Conservation (phyloP, 1,284 basidiomycete genomes). For the Trichosporon sp. region DNA sequence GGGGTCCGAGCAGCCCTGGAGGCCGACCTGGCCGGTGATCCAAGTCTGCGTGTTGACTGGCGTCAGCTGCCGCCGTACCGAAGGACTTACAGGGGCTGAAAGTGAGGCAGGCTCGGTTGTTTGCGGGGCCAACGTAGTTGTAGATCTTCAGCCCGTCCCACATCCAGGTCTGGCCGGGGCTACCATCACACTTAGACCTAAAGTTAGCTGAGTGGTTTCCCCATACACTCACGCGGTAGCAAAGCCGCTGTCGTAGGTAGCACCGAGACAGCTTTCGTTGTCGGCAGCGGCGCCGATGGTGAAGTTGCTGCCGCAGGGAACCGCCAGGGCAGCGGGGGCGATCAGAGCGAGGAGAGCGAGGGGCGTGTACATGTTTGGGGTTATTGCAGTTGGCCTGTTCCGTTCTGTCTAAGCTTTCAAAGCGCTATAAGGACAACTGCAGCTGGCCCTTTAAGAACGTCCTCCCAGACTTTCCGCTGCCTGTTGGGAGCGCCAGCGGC, state of each 20-base stretch:
- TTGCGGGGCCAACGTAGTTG: not conserved
- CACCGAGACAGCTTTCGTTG: not conserved
- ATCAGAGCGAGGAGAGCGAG: not conserved
- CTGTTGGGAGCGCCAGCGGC: too few species aligned
- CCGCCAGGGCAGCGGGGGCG: not conserved
- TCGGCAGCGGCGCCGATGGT: not conserved
- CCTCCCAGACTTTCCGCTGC: not conserved
- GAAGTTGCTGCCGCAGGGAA: not conserved
- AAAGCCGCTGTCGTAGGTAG: not conserved
- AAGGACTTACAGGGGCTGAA: not conserved
- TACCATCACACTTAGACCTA: not conserved
- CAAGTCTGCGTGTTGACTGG: slow-evolving; percentile 1
- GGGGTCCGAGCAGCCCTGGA: not conserved
- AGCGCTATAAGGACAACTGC: too few species aligned
- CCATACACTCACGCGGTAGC: not conserved
- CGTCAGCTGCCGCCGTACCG: not conserved
- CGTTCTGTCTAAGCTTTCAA: too few species aligned
- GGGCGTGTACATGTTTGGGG: not conserved
- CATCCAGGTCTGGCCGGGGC: not conserved
- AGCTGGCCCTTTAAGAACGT: not conserved
- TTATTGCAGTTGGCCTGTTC: not conserved
- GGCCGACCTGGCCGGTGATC: not conserved
- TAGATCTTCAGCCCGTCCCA: slow-evolving; percentile 1
- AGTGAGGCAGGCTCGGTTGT: not conserved
- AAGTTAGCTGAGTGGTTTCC: not conserved